Evolutionary conservation across 2,329 filamentous ascomycete genomes (phyloP), one percentile per base, ranked within the genome.

Genomic region (Dactylonectria estremocensis): DNA sequence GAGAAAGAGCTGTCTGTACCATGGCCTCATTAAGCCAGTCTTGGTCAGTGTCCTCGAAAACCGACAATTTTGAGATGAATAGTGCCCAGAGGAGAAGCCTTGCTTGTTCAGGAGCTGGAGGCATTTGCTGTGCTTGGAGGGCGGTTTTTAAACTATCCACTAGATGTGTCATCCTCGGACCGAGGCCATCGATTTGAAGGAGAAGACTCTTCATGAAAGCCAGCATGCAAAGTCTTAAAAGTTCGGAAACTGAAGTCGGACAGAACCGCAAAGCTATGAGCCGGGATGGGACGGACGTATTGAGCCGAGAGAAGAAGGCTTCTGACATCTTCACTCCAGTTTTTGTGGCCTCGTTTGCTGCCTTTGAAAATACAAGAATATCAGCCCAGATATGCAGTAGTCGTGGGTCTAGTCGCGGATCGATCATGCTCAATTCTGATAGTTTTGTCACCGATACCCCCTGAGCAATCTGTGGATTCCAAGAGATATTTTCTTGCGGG

Each of bases 341-440:
- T 18, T 69, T 65, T 2, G 66, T 67, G 9, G 71, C 70, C 4
- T 72, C 54, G 52, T 77, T 76, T 24, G 72, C 70, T 1, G 69
- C 68, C 8, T 40, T 63, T 1, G 75, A 68, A 37, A 77, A 75
- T n/a, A 74, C 69, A 2, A 57, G 68, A 0, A 78, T 55, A 54
- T 77, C 76, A 18, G 67, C 61, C 70, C 73, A 75, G 10, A 74
- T 54, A 28, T 73, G 68, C 2, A 73, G 18, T 0, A 78, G 66
- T 11, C 67, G 68, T 8, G 59, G 59, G 43, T 77, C 72, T 1
- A 56, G 67, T 6, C 13, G 43, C 7, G 66, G 61, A 6, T 61
- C 33, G 14, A 66, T 53, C 49, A 57, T 58, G 43, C 45, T 50
- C 3, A 73, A 46, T 46, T 72, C 69, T 9, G 66, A 43, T 33